Percentiles rank a stretch among this genome's conserved stretches.
Evolutionary conservation across 768 basidiomycete species (phyloP).

Genomic region (Pleurotus djamor): DNA sequence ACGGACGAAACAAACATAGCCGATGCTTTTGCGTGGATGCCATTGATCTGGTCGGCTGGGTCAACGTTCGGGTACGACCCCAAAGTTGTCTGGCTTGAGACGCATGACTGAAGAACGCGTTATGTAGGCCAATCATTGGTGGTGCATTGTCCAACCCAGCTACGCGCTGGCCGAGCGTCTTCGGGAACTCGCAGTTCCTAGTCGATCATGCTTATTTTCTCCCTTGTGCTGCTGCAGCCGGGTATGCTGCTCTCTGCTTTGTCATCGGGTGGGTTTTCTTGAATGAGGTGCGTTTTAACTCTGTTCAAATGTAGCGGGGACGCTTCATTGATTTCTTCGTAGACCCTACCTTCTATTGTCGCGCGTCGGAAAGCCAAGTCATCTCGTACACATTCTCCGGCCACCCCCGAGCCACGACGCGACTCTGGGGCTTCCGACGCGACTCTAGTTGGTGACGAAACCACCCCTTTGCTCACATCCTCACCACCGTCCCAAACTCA

Average conservation of each 20-base stretch:
- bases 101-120: neutral
- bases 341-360: slow-evolving; percentile 10
- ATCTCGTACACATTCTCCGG: neutral
- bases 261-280: slow-evolving; percentile 17
- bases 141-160: slow-evolving; percentile 28
- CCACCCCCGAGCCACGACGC: neutral
- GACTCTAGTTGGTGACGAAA: neutral
- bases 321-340: neutral
- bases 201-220: slow-evolving; percentile 31
- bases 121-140: slow-evolving; percentile 24
- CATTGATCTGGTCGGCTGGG: slow-evolving; percentile 19
- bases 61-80: slow-evolving; percentile 1
- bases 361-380: neutral
- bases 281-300: slow-evolving; percentile 22
- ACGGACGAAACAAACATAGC: slow-evolving; percentile 19
- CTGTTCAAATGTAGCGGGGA: neutral
- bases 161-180: slow-evolving; percentile 20
- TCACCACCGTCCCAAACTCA: neutral
- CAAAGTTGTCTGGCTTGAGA: neutral
- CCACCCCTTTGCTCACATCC: neutral
- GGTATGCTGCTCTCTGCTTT: slow-evolving; percentile 18
- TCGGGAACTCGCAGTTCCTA: slow-evolving; percentile 21
- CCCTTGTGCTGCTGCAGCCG: slow-evolving; percentile 26
- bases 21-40: slow-evolving; percentile 19
- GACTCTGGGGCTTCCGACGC: neutral